phyloP scores from a whole-genome alignment of 2,329 filamentous ascomycete genomes.

The Epichloe festucae region DNA sequence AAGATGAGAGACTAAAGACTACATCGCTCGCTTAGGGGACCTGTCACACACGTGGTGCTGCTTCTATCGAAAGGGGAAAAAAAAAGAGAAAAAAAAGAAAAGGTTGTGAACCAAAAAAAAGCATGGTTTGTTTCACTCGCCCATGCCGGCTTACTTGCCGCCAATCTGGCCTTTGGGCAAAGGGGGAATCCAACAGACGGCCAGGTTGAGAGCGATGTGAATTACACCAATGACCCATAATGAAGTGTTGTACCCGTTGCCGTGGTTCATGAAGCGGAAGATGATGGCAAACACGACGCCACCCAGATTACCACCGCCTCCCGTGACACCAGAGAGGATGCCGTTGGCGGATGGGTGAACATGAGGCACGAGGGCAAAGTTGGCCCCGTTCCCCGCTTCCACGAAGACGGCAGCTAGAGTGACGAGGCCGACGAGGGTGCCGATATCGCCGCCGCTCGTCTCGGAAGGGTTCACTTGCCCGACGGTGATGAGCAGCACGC shows the following conservation, averaged over 20 bases:
- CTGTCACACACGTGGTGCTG: not conserved
- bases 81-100: not conserved
- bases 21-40: not conserved
- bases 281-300: constrained; percentile 75
- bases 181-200: constrained; percentile 42
- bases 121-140: too few species aligned
- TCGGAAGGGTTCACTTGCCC: constrained; percentile 50
- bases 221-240: constrained; percentile 78
- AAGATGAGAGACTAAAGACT: not conserved
- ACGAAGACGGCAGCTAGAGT: constrained; percentile 69
- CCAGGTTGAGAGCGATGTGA: constrained; percentile 55
- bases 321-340: constrained; percentile 61
- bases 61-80: not conserved
- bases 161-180: constrained; percentile 35
- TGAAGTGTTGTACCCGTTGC: constrained; percentile 51
- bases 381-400: constrained; percentile 75
- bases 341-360: constrained; percentile 76
- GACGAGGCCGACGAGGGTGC: constrained; percentile 63
- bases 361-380: constrained; percentile 77
- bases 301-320: constrained; percentile 71
- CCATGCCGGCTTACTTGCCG: constrained; percentile 10
- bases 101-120: not conserved
- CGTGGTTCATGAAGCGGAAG: constrained; percentile 57
- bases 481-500: constrained; percentile 47
- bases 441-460: constrained; percentile 22